A percentile compares a stretch with the other conserved stretches of the same genome.
These are phyloP conservation scores for Trametopsis cervina DNA, from an alignment of 768 basidiomycete species.

Conservation along the genomic window DNA sequence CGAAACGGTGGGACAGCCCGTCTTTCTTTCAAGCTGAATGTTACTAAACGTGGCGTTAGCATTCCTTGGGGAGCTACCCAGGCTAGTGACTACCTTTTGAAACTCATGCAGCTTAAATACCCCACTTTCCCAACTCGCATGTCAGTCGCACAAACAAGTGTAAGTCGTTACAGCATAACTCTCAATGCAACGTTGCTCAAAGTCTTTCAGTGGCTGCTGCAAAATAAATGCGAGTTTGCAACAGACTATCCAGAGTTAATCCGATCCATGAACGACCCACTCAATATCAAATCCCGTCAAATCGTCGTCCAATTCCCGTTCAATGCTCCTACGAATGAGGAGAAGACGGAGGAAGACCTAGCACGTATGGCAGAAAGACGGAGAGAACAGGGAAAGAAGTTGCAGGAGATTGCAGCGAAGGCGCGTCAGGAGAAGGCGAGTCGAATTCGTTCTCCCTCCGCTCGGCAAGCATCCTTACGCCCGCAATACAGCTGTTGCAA, in stretches of 20 bases:
- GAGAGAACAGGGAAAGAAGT: conserved; percentile 77
- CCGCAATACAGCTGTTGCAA: conserved; percentile 45
- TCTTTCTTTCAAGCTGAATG: background rate
- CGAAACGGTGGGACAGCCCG: conserved; percentile 58
- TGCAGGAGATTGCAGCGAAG: conserved; percentile 89
- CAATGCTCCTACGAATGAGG: conserved; percentile 49
- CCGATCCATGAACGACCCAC: conserved; percentile 60
- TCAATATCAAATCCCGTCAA: conserved; percentile 53
- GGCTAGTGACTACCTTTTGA: conserved; percentile 86
- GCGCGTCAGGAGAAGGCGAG: conserved; percentile 78
- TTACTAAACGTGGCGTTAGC: conserved; percentile 35
- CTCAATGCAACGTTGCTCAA: background rate
- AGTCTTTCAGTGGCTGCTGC: conserved; percentile 77
- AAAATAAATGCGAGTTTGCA: conserved; percentile 79
- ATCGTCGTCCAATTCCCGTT: conserved; percentile 89
- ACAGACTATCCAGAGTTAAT: conserved; percentile 67
- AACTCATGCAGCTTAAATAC: conserved; percentile 93
- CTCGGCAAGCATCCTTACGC: background rate
- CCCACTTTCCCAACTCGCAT: conserved; percentile 87
- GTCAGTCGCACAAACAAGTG: conserved; percentile 68
- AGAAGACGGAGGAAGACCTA: conserved; percentile 90
- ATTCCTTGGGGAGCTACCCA: conserved; percentile 94
- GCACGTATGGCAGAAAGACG: conserved; percentile 69
- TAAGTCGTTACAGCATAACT: conserved; percentile 27
- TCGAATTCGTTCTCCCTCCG: background rate